Evolutionary conservation across 169 alveolate species (phyloP).

Genomic region (Eimeria sp.): DNA sequence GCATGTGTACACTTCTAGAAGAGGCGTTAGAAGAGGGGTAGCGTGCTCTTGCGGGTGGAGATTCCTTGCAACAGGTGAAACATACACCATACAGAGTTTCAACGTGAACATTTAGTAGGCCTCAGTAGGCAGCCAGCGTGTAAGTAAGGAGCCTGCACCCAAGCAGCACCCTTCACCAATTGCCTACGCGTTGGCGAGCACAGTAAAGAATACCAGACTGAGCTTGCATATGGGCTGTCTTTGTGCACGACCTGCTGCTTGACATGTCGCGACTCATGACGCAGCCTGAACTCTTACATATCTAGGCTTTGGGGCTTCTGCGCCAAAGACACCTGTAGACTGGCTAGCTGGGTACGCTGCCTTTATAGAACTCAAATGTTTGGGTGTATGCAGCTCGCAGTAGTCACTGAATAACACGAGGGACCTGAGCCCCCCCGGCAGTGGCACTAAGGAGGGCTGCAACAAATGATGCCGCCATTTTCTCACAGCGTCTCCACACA

Average conservation of each 20-base stretch:
- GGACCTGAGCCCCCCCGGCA: neutral
- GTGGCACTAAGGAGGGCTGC: neutral
- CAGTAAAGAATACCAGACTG: too few relatives aligned
- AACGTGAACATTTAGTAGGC: too few relatives aligned
- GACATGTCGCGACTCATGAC: too few relatives aligned
- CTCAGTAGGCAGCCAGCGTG: too few relatives aligned
- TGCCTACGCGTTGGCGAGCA: too few relatives aligned
- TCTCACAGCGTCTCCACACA: neutral
- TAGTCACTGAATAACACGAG: neutral
- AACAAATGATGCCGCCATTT: neutral
- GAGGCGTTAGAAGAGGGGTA: neutral
- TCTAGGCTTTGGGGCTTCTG: neutral
- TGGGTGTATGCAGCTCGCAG: neutral
- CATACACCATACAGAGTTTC: too few relatives aligned
- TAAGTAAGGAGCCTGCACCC: too few relatives aligned
- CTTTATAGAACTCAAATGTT: neutral
- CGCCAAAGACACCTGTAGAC: neutral
- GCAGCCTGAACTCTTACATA: neutral
- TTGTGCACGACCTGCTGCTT: too few relatives aligned
- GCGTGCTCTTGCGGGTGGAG: neutral
- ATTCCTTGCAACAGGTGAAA: neutral
- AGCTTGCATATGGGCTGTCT: too few relatives aligned
- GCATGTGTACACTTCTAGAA: neutral
- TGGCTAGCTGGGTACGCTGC: neutral
- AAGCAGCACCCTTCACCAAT: too few relatives aligned